phyloP scores from a whole-genome alignment of 1,284 basidiomycete species.

The Cryptococcus floricola region DNA sequence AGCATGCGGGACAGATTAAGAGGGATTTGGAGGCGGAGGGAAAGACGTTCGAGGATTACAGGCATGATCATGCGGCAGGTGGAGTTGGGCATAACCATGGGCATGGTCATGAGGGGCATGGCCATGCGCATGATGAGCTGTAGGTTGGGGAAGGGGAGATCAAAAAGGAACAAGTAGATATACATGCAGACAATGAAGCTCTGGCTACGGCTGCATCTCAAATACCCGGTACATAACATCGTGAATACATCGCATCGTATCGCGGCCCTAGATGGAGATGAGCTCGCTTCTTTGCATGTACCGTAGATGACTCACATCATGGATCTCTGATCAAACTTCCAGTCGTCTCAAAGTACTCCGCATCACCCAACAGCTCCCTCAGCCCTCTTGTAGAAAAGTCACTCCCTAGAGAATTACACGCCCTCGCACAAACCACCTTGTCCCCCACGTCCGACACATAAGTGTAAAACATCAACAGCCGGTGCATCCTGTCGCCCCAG shows the following conservation, averaged over 20 bases:
- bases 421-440: no score
- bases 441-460: no score
- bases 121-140: constrained; percentile 7
- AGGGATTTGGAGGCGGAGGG: constrained; percentile 12
- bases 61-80: constrained; percentile 1
- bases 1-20: constrained; percentile 13
- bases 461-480: no score
- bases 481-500: no score
- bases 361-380: no score
- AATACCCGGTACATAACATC: no score
- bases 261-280: no score
- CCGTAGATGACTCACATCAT: background rate
- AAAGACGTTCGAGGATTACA: constrained; percentile 5
- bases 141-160: background rate
- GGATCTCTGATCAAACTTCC: background rate
- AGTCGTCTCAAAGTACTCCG: background rate
- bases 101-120: constrained; percentile 6
- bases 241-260: no score
- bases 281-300: background rate
- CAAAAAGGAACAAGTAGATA: background rate
- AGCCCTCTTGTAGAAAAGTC: no score
- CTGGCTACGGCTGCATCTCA: no score
- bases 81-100: constrained; percentile 9
- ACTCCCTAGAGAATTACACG: no score
- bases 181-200: background rate